Evolutionary conservation across 2,329 filamentous ascomycete species (phyloP), one percentile per base, ranked within the genome.

Genomic region (Xylariales sp.): DNA sequence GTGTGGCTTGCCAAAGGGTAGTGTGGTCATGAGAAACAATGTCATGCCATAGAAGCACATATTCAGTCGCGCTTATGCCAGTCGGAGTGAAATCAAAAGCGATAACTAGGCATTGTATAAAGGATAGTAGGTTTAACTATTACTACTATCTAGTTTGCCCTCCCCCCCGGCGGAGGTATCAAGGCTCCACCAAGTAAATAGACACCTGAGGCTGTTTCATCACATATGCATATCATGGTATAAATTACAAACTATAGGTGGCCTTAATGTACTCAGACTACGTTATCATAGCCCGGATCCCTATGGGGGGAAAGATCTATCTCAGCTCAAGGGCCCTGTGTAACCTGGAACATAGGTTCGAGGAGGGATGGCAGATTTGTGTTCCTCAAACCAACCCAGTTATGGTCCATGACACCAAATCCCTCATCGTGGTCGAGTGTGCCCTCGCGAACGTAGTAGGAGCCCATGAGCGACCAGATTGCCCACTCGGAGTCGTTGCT

Each of bases 401-500:
- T 72, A 23, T 78, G 76, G 62, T 85, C 81, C 65, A 87, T 64
- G 16, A 85, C 74, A 0, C 86, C 87, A 81, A 81, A 89, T 0
- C 78, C 79, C 79, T 89, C 86, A 36, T 89, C 84, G 49, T 79
- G 79, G 69, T 88, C 84, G 16, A 85, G 76, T 8, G 72, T 76
- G 34, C 83, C 82, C 64, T 84, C 79, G n/a, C 86, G 80, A 10
- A 87, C 80, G 69, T 89, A 89, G 70, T 89, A 90, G 65, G 84
- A 85, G 12, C 87, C 87, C 75, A 86, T 83, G 50, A 89, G 71
- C 3, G 84, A 85, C 87, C 87, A 89, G 12, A 87, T 79, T 0
- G 84, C 83, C 87, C 87, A 89, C 68, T 89, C 87, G 41, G 83
- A 83, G 71, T 89, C 85, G 75, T 89, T 89, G 49, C 77, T 75